Evolutionary conservation across 805 yeast genomes (phyloP).

Genomic region (Nakazawaea ernobii): DNA sequence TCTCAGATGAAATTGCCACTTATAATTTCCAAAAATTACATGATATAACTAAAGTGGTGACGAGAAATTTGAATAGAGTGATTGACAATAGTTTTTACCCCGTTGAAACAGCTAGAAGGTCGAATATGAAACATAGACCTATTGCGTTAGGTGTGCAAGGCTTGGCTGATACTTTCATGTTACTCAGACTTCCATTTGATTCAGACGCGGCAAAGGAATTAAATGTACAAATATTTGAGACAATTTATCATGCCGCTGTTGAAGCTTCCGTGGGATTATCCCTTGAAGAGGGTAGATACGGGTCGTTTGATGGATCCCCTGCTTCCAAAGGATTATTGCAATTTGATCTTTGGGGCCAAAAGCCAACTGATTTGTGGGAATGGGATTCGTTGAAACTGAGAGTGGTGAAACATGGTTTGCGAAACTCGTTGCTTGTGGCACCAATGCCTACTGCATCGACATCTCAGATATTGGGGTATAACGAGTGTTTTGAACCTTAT

Average conservation of each 20-base stretch:
- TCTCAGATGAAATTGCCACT: slow-evolving; percentile 35
- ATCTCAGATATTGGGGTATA: slow-evolving; percentile 55
- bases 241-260: slow-evolving; percentile 54
- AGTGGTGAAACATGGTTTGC: slow-evolving; percentile 43
- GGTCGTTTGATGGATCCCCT: slow-evolving; percentile 50
- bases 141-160: slow-evolving; percentile 63
- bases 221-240: slow-evolving; percentile 55
- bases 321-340: slow-evolving; percentile 54
- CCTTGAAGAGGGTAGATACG: slow-evolving; percentile 42
- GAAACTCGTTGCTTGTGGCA: slow-evolving; percentile 57
- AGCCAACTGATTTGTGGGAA: slow-evolving; percentile 53
- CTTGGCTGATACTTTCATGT: slow-evolving; percentile 53
- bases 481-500: slow-evolving; percentile 60
- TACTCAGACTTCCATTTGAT: slow-evolving; percentile 51
- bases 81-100: slow-evolving; percentile 55
- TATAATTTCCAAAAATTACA: slow-evolving; percentile 53
- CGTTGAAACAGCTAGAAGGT: slow-evolving; percentile 45
- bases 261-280: slow-evolving; percentile 55
- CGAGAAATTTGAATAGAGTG: slow-evolving; percentile 50
- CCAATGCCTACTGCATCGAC: slow-evolving; percentile 70
- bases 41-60: slow-evolving; percentile 46
- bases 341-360: slow-evolving; percentile 53
- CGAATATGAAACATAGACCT: slow-evolving; percentile 55
- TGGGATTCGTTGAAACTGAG: slow-evolving; percentile 51
- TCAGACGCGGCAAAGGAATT: slow-evolving; percentile 50